Percentiles rank a stretch among this genome's conserved stretches.
Conservation (phyloP, 176 grass and related monocot genomes). For the Carex parvula region DNA sequence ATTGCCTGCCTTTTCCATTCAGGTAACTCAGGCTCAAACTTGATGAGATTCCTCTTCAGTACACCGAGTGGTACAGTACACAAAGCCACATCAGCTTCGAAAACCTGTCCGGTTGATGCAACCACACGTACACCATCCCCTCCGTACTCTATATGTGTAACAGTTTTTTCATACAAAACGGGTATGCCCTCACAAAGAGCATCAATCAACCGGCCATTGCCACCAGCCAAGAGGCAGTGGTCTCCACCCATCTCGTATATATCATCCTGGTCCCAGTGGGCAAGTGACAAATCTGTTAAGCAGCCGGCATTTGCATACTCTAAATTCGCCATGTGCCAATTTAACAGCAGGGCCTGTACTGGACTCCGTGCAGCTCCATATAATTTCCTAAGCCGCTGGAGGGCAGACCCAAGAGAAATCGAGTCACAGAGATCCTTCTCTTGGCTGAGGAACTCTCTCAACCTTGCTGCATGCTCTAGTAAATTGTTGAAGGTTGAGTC, state of each 20-base stretch:
- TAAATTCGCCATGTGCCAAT: slow-evolving; percentile 93
- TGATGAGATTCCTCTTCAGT: slow-evolving; percentile 49
- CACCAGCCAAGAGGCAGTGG: slow-evolving; percentile 89
- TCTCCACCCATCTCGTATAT: slow-evolving; percentile 90
- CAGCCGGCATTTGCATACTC: slow-evolving; percentile 92
- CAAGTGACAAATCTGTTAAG: slow-evolving; percentile 68
- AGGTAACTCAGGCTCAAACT: slow-evolving; percentile 75
- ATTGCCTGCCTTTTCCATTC: slow-evolving; percentile 58
- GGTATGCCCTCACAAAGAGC: slow-evolving; percentile 71
- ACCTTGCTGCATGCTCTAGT: slow-evolving; percentile 52
- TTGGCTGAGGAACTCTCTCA: slow-evolving; percentile 56
- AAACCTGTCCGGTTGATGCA: slow-evolving; percentile 62
- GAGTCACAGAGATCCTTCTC: slow-evolving; percentile 38
- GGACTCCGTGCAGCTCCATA: slow-evolving; percentile 52
- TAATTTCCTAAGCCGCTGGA: slow-evolving; percentile 63
- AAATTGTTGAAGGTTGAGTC: slow-evolving; percentile 82
- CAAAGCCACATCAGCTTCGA: slow-evolving; percentile 74
- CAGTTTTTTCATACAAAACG: slow-evolving; percentile 64
- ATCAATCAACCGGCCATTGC: slow-evolving; percentile 60
- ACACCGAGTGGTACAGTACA: slow-evolving; percentile 89
- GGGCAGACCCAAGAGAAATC: slow-evolving; percentile 67
- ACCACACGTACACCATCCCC: slow-evolving; percentile 46
- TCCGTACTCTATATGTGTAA: slow-evolving; percentile 58
- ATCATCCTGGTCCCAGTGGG: slow-evolving; percentile 92
- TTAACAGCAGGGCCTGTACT: slow-evolving; percentile 61